Evolutionary conservation across 306 rosid species (phyloP).

Genomic region (Begonia loranthoides): DNA sequence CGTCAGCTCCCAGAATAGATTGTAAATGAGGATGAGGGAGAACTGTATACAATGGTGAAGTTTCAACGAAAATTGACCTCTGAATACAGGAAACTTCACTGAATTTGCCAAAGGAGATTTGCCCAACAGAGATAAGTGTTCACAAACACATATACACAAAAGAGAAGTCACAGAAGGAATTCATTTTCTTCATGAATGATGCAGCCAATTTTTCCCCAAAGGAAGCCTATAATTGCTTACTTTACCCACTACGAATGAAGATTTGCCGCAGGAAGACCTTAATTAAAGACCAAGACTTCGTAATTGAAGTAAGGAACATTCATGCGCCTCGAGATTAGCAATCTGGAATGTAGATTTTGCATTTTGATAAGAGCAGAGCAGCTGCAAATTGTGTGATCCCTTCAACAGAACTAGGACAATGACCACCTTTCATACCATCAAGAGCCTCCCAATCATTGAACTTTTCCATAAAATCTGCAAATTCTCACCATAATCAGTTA

Average conservation of each 20-base stretch:
- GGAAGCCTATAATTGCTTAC: constrained; percentile 16
- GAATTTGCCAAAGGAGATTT: constrained; percentile 78
- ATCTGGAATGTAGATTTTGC: constrained; percentile 17
- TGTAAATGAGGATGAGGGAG: constrained; percentile 33
- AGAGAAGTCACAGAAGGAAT: constrained; percentile 10
- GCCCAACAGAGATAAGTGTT: constrained; percentile 37
- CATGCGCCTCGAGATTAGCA: constrained; percentile 20
- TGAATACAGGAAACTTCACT: constrained; percentile 24
- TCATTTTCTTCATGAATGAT: constrained; percentile 20
- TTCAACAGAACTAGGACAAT: constrained; percentile 10
- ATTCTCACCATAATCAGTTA: constrained; percentile 1
- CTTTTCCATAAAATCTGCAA: constrained; percentile 44
- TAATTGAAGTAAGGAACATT: constrained; percentile 12
- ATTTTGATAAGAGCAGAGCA: constrained; percentile 24
- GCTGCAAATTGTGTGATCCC: constrained; percentile 5
- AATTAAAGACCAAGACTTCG: constrained; percentile 16
- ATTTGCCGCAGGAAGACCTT: constrained; percentile 11
- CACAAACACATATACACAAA: constrained; percentile 5
- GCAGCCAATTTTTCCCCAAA: constrained; percentile 70
- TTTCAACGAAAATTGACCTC: constrained; percentile 6
- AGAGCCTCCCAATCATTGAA: constrained; percentile 15
- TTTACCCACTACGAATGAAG: constrained; percentile 17
- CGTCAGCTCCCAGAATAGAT: constrained; percentile 11
- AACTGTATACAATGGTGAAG: constrained; percentile 21
- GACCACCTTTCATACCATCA: constrained; percentile 3